Base-by-base conservation (phyloP, 495 filamentous ascomycete genomes). In the Penicillium riverlandense region DNA sequence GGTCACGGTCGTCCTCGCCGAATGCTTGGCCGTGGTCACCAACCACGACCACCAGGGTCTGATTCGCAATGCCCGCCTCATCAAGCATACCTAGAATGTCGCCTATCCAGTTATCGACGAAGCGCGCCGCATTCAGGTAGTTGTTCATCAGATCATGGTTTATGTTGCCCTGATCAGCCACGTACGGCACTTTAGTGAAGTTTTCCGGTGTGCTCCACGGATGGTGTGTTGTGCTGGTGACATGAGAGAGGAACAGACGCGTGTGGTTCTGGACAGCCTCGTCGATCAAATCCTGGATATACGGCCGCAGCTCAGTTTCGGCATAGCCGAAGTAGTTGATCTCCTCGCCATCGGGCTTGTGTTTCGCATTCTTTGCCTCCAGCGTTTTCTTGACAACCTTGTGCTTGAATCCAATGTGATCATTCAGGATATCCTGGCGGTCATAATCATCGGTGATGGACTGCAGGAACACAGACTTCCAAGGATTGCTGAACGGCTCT, bases 1-100 rank as follows among this genome's bases (percentile, higher is more conserved):
- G 40, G 5, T 58, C 44, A 15, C 60, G 58, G 43, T 58, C 52
- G 40, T 69, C 63, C 45, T 70, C 65, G 16, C 53, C 58, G 41
- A 71, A 69, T 7, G 66, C 59, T 45, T 67, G 62, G 14, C 67
- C 67, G 36, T 70, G 66, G 36, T 68, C 71, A 37, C 74, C 74
- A 8, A 74, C 65, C 44, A 76, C 58, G 11, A 74, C 71, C 4
- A 77, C 52, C 15, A 77, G 53, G 2, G 74, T 77, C 47, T 73
- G 64, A 35, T 76, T 61, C 10, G 63, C 63, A n/a, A 76, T 63
- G 11, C 65, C 70, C n/a, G 65, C 55, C 14, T 75, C 63, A 22
- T 74, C 61, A 7, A 77, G 56, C 37, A 75, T 62, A 4, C 58
- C 54, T 49, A 76, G 43, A 27, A 74, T 62, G 27, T 70, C 63